Conservation (phyloP, 441 rosid species). For the Euphorbia schlechtendalii region DNA sequence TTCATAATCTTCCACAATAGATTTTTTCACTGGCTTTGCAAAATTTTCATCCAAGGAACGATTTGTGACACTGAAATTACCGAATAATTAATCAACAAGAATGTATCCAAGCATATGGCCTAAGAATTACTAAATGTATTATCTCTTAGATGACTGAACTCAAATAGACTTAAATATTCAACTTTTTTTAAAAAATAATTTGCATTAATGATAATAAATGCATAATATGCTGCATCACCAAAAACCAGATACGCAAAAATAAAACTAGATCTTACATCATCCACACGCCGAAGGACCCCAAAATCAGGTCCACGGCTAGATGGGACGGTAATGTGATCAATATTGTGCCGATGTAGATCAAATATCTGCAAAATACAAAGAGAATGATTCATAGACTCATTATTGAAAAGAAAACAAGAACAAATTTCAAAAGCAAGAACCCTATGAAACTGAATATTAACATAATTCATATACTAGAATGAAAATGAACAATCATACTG, state of each 20-base stretch:
- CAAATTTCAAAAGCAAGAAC: neutral
- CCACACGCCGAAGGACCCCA: constrained; percentile 84
- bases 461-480: neutral
- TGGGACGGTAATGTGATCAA: constrained; percentile 89
- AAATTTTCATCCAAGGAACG: neutral
- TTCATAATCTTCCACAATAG: neutral
- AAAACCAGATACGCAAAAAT: constrained; percentile 5
- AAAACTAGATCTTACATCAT: constrained; percentile 59
- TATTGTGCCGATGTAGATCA: constrained; percentile 97
- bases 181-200: neutral
- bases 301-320: constrained; percentile 71
- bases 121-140: neutral
- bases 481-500: neutral
- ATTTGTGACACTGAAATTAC: neutral
- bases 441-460: neutral
- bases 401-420: constrained; percentile 2
- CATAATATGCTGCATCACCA: constrained; percentile 1
- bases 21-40: neutral
- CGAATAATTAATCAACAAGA: neutral
- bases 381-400: constrained; percentile 21
- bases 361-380: constrained; percentile 46
- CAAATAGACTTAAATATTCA: neutral
- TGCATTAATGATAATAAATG: neutral
- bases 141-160: neutral
- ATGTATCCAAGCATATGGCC: neutral